Evolutionary conservation across 2,329 filamentous ascomycete genomes (phyloP), one percentile per base, ranked within the genome.

Genomic region (Trichothecium sympodiale): DNA sequence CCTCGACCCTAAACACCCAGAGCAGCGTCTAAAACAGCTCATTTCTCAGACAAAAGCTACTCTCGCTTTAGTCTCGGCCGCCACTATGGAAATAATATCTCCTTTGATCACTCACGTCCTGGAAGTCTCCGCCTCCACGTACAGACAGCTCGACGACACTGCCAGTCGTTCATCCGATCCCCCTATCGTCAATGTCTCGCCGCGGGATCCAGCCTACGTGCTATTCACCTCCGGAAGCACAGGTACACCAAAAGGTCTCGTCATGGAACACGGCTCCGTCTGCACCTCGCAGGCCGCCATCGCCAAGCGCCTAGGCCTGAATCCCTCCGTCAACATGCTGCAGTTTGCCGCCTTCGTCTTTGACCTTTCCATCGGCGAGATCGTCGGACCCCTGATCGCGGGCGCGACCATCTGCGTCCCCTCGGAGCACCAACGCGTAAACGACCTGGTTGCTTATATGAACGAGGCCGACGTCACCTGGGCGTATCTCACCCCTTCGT

Each of bases 211-310:
- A 8, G 36, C 36, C 5, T 48, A 44, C 34, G 36, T 46, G 2
- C 20, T 47, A 13, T 49, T 49, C 31, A 49, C 46, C 4, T 48
- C 45, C 4, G 47, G 46, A 10, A 48, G 43, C 26, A 49, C 47
- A 2, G 47, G 46, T 10, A 38, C 35, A 17, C 45, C 47, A 6
- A 49, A 49, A 26, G 47, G 47, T 8, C 40, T 46, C 6, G 33
- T 45, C 12, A 41, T 48, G 16, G 37, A 42, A 9, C 46, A 47
- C 29, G 26, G 34, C 8, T 25, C 35, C 15, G 33, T 49, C 9
- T n/a, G 45, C 20, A 46, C 47, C 4, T 46, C 45, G 3, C 42
- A 41, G 2, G 35, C 41, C 2, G 42, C 39, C 6, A 43, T 48
- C 2, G 47, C 45, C 0, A 43, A 40, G 13, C 40, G 42, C 0